phyloP scores from a whole-genome alignment of 2,329 filamentous ascomycete genomes.

The Alternaria longipes region DNA sequence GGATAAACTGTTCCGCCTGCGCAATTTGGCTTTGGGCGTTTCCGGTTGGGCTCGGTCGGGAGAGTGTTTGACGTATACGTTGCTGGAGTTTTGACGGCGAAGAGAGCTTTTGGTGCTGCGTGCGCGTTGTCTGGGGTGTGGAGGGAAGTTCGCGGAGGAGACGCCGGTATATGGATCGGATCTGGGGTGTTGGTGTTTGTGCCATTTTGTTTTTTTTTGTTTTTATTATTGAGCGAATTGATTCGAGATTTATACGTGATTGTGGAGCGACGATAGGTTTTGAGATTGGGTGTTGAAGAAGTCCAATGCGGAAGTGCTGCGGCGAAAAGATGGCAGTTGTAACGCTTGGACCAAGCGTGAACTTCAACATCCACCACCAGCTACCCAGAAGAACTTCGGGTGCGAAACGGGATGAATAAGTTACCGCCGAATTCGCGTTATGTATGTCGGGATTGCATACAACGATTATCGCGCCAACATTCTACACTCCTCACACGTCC shows the following conservation, averaged over 20 bases:
- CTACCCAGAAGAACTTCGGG: not conserved
- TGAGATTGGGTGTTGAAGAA: not conserved
- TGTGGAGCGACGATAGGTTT: too few species aligned
- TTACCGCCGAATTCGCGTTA: slow-evolving; percentile 22
- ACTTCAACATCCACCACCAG: slow-evolving; percentile 11
- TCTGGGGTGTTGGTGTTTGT: slow-evolving; percentile 53
- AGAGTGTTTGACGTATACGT: slow-evolving; percentile 72
- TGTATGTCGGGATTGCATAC: slow-evolving; percentile 34
- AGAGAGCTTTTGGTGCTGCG: slow-evolving; percentile 54
- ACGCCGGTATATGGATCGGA: slow-evolving; percentile 85
- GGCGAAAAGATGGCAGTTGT: slow-evolving; percentile 36
- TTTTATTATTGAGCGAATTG: not conserved
- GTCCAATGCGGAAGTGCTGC: slow-evolving; percentile 34
- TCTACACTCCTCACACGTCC: slow-evolving; percentile 3
- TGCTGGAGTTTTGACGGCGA: slow-evolving; percentile 74
- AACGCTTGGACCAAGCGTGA: slow-evolving; percentile 34
- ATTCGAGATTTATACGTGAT: too few species aligned
- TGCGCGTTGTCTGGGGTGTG: slow-evolving; percentile 58
- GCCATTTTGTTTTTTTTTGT: slow-evolving; percentile 38
- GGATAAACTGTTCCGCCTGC: slow-evolving; percentile 80
- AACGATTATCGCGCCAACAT: slow-evolving; percentile 10
- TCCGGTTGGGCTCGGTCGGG: slow-evolving; percentile 24
- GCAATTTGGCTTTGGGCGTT: slow-evolving; percentile 37
- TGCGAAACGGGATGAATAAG: slow-evolving; percentile 19
- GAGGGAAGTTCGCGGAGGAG: slow-evolving; percentile 89